Conservation (phyloP, 2,329 filamentous ascomycete genomes). For the Pseudocercospora eumusae region DNA sequence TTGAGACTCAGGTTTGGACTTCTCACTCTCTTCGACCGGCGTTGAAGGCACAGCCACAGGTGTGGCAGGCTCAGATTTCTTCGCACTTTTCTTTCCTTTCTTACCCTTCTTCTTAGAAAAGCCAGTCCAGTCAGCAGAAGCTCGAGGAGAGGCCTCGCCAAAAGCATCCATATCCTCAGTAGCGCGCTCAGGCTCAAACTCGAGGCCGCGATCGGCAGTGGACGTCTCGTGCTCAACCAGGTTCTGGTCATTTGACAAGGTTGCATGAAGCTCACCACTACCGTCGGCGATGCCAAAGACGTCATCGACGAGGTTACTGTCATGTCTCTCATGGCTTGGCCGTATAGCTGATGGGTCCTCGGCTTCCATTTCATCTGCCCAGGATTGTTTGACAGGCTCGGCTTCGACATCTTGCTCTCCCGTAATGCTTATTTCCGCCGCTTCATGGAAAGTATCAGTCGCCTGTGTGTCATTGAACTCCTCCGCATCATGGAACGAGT, state of each 20-base stretch:
- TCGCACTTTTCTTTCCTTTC: constrained; percentile 24
- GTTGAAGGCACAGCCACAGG: background rate
- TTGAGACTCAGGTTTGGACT: background rate
- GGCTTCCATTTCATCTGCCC: constrained; percentile 10
- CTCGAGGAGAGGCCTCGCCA: constrained; percentile 16
- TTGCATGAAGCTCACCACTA: constrained; percentile 11
- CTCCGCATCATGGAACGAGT: constrained; percentile 13
- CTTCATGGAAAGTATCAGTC: constrained; percentile 14
- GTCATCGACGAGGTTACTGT: constrained; percentile 19
- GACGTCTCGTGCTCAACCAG: constrained; percentile 1
- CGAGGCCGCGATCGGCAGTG: constrained; percentile 19
- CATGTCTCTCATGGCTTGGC: background rate
- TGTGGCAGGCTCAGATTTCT: constrained; percentile 13
- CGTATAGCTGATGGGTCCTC: background rate
- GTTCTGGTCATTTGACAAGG: constrained; percentile 8
- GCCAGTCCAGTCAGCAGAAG: constrained; percentile 18
- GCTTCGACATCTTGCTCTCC: background rate
- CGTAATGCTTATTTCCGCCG: background rate
- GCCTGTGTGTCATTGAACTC: constrained; percentile 14
- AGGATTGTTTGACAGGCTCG: constrained; percentile 4
- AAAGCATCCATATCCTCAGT: constrained; percentile 26
- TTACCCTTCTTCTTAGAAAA: constrained; percentile 29
- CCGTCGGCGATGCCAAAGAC: constrained; percentile 18
- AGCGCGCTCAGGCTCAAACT: constrained; percentile 24
- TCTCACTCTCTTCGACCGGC: background rate